Evolutionary conservation across 2,329 filamentous ascomycete genomes (phyloP).

Genomic region (Calycina herbarum): DNA sequence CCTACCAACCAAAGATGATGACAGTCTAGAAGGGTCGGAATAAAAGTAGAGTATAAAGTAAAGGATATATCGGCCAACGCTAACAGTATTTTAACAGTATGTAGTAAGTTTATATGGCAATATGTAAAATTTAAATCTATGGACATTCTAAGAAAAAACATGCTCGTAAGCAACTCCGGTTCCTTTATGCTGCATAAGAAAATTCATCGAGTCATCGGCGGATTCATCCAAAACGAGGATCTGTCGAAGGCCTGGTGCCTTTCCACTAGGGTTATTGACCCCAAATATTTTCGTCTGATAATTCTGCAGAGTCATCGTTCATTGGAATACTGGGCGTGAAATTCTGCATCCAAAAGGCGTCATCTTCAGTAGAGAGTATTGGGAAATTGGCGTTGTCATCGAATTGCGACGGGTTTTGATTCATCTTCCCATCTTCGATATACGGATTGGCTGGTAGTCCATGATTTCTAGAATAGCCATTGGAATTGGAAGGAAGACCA

Average conservation of each 20-base stretch:
- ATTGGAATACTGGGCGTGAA: slow-evolving; percentile 32
- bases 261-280: slow-evolving; percentile 39
- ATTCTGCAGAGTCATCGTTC: slow-evolving; percentile 24
- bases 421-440: slow-evolving; percentile 42
- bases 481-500: slow-evolving; percentile 21
- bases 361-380: slow-evolving; percentile 47
- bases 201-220: slow-evolving; percentile 32
- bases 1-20: background rate
- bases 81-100: background rate
- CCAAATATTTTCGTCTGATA: slow-evolving; percentile 35
- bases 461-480: slow-evolving; percentile 21
- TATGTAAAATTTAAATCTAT: slow-evolving; percentile 12
- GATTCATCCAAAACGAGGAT: slow-evolving; percentile 28
- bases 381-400: slow-evolving; percentile 38
- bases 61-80: background rate
- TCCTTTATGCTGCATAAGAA: slow-evolving; percentile 16
- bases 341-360: slow-evolving; percentile 44
- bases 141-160: slow-evolving; percentile 4
- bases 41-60: background rate
- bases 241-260: slow-evolving; percentile 39
- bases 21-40: background rate
- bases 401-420: slow-evolving; percentile 41
- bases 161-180: background rate
- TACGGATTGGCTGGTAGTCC: slow-evolving; percentile 27
- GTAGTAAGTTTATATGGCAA: slow-evolving; percentile 26